phyloP scores from a whole-genome alignment of 2,329 filamentous ascomycete species.

The Dothistroma pini region DNA sequence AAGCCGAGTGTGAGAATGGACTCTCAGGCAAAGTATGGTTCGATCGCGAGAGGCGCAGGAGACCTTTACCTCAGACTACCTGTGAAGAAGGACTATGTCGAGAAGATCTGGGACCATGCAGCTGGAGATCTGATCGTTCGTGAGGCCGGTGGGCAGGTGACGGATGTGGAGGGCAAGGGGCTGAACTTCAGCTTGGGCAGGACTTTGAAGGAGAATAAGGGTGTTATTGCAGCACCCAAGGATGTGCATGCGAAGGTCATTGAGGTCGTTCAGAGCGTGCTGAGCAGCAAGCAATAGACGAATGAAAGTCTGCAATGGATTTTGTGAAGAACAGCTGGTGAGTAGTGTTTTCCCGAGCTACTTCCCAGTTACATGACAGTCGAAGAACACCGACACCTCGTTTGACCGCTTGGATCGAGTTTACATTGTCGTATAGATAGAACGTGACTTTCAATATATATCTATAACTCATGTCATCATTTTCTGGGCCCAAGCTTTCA shows the following conservation, averaged over 20 bases:
- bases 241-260: constrained; percentile 74
- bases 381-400: no score
- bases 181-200: constrained; percentile 84
- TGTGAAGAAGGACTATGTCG: constrained; percentile 80
- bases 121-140: constrained; percentile 91
- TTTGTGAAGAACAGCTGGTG: not conserved
- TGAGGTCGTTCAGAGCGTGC: constrained; percentile 74
- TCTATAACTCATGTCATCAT: not conserved
- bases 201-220: constrained; percentile 86
- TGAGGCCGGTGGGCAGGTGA: constrained; percentile 89
- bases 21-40: constrained; percentile 96
- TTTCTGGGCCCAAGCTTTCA: not conserved
- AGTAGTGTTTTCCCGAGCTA: not conserved
- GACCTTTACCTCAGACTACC: constrained; percentile 93
- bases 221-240: constrained; percentile 82
- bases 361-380: not conserved
- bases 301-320: not conserved
- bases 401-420: not conserved
- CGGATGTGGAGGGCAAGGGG: constrained; percentile 78
- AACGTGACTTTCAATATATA: not conserved
- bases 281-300: constrained; percentile 47
- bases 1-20: constrained; percentile 92
- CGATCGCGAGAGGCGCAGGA: constrained; percentile 87
- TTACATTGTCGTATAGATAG: not conserved
- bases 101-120: constrained; percentile 99